Conservation (phyloP, 495 filamentous ascomycete genomes). For the Xylaria curta region DNA sequence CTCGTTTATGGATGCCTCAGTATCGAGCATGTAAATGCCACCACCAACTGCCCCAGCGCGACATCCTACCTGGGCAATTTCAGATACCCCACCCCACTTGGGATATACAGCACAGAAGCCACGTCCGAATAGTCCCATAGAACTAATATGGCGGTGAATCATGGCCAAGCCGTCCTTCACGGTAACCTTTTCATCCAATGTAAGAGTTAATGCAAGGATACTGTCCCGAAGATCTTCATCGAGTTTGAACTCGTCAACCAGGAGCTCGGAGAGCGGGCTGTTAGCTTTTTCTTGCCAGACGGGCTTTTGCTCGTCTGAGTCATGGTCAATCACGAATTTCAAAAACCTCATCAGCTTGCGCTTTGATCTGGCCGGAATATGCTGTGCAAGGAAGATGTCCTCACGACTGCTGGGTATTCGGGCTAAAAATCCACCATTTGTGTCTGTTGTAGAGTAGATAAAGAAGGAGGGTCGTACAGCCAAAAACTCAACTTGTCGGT, state of each 20-base stretch:
- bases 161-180: conserved; percentile 67
- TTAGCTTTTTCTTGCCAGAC: conserved; percentile 55
- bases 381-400: conserved; percentile 79
- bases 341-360: conserved; percentile 87
- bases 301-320: conserved; percentile 58
- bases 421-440: conserved; percentile 45
- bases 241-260: conserved; percentile 75
- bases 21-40: conserved; percentile 83
- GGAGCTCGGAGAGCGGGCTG: conserved; percentile 65
- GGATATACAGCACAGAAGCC: conserved; percentile 86
- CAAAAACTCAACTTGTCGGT: conserved; percentile 89
- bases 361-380: conserved; percentile 76
- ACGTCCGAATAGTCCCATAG: conserved; percentile 83
- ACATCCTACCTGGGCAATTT: conserved; percentile 91
- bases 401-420: conserved; percentile 84
- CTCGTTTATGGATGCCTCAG: conserved; percentile 36
- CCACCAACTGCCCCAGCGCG: conserved; percentile 92
- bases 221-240: conserved; percentile 71
- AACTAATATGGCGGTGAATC: conserved; percentile 81
- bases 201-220: conserved; percentile 79
- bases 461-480: conserved; percentile 95
- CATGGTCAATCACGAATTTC: conserved; percentile 72
- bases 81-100: conserved; percentile 92
- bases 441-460: conserved; percentile 59
- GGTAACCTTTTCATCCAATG: conserved; percentile 63